Conservation (phyloP, 2,329 filamentous ascomycete genomes). For the Hypoxylon sp. region DNA sequence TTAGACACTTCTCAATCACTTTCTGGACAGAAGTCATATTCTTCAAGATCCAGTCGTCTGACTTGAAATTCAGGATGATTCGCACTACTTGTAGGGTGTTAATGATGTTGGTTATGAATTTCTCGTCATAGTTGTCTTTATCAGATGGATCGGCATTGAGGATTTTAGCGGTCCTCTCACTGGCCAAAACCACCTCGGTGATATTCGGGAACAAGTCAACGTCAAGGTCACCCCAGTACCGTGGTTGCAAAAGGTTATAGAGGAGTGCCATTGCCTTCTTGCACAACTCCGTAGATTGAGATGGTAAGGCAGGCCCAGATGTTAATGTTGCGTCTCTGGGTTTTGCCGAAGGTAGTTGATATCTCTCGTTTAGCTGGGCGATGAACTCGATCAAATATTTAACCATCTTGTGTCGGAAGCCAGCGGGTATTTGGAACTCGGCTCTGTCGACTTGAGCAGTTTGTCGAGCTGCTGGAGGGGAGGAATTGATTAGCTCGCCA, state of each 20-base stretch:
- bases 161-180: constrained; percentile 79
- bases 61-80: constrained; percentile 88
- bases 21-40: constrained; percentile 86
- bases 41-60: constrained; percentile 90
- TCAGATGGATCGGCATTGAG: constrained; percentile 72
- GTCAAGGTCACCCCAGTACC: constrained; percentile 93
- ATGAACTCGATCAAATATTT: constrained; percentile 98
- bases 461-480: constrained; percentile 67
- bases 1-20: constrained; percentile 88
- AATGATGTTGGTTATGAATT: constrained; percentile 88
- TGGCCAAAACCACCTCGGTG: constrained; percentile 85
- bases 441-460: constrained; percentile 65
- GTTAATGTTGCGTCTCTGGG: constrained; percentile 67
- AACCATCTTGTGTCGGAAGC: constrained; percentile 83
- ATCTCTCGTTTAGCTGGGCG: constrained; percentile 88
- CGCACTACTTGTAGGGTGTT: constrained; percentile 95
- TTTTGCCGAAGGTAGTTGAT: constrained; percentile 79
- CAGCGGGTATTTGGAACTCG: constrained; percentile 77
- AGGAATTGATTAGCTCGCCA: constrained; percentile 68
- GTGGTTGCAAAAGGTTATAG: constrained; percentile 85
- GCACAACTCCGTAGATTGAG: constrained; percentile 81
- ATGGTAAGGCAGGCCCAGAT: constrained; percentile 63
- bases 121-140: constrained; percentile 83
- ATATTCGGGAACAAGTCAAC: constrained; percentile 92
- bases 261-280: constrained; percentile 87